phyloP scores from a whole-genome alignment of 495 filamentous ascomycete species.

The Penicillium lagena region DNA sequence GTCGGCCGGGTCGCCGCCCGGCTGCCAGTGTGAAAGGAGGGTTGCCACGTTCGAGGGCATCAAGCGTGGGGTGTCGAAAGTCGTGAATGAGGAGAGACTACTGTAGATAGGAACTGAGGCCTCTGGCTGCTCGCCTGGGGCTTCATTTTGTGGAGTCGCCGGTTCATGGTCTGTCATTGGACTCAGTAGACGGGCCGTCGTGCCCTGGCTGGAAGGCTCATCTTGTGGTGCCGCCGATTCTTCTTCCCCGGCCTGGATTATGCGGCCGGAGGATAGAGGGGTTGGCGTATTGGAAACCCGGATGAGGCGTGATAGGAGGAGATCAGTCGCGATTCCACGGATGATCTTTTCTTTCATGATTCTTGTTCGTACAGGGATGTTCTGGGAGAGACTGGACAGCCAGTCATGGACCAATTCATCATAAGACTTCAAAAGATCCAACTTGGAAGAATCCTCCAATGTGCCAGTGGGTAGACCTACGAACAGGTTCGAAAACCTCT shows the following conservation, averaged over 20 bases:
- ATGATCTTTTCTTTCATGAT: constrained; percentile 36
- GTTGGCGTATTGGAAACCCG: constrained; percentile 4
- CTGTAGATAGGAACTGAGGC: constrained; percentile 7
- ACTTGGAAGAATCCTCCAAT: not conserved
- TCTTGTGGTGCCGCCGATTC: constrained; percentile 7
- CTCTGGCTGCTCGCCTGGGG: not conserved
- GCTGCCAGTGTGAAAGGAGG: constrained; percentile 39
- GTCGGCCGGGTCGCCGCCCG: constrained; percentile 27
- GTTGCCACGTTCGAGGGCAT: constrained; percentile 18
- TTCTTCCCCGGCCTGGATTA: not conserved
- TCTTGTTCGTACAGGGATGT: constrained; percentile 30
- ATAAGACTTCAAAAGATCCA: constrained; percentile 27
- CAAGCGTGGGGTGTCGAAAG: constrained; percentile 17
- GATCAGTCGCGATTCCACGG: constrained; percentile 31
- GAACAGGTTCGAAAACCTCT: constrained; percentile 4
- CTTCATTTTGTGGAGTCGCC: not conserved
- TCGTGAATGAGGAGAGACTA: constrained; percentile 26
- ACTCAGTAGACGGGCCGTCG: not conserved
- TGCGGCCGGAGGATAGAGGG: not conserved
- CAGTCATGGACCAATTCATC: constrained; percentile 33
- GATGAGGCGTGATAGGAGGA: constrained; percentile 28
- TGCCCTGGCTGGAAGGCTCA: constrained; percentile 6
- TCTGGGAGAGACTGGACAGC: constrained; percentile 26
- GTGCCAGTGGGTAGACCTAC: constrained; percentile 2
- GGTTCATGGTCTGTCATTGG: not conserved